phyloP scores from a whole-genome alignment of 805 yeast genomes.

The Yarrowia osloensis region DNA sequence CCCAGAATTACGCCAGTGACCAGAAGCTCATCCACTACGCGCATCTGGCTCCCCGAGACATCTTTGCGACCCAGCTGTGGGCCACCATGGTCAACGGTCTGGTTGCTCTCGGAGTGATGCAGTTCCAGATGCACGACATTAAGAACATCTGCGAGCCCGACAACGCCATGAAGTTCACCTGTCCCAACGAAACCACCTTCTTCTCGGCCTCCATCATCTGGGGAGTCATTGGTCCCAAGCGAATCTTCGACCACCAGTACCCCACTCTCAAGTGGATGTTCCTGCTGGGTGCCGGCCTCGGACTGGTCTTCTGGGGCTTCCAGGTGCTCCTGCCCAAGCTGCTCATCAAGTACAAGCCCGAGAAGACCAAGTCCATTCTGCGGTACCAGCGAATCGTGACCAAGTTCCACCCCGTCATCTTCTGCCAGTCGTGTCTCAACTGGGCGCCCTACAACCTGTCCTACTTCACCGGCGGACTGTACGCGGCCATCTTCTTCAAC shows the following conservation, averaged over 20 bases:
- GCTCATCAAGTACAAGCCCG: slow-evolving; percentile 19
- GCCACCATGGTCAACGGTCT: slow-evolving; percentile 46
- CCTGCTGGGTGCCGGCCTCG: slow-evolving; percentile 37
- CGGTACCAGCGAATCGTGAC: not conserved
- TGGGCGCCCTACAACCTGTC: slow-evolving; percentile 41
- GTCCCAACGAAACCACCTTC: slow-evolving; percentile 47
- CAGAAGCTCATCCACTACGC: slow-evolving; percentile 63
- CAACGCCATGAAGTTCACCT: slow-evolving; percentile 38
- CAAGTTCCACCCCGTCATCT: not conserved
- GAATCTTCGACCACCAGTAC: slow-evolving; percentile 44
- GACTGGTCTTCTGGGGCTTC: slow-evolving; percentile 31
- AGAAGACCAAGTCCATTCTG: slow-evolving; percentile 9
- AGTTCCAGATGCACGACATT: slow-evolving; percentile 42
- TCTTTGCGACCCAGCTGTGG: slow-evolving; percentile 48
- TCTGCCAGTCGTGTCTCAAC: not conserved
- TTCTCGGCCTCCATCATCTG: slow-evolving; percentile 51
- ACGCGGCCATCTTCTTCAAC: slow-evolving; percentile 50
- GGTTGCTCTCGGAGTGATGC: slow-evolving; percentile 40
- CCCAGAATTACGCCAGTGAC: slow-evolving; percentile 55
- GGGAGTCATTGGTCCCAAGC: slow-evolving; percentile 53
- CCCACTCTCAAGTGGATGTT: slow-evolving; percentile 37
- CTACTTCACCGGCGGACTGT: slow-evolving; percentile 48
- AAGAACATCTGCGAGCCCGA: slow-evolving; percentile 38
- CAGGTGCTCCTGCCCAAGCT: slow-evolving; percentile 34
- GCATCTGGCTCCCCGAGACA: slow-evolving; percentile 59